A percentile compares a stretch with the other conserved stretches of the same genome.
Conservation (phyloP, 768 basidiomycete species). For the Cystobasidium onofrii region DNA sequence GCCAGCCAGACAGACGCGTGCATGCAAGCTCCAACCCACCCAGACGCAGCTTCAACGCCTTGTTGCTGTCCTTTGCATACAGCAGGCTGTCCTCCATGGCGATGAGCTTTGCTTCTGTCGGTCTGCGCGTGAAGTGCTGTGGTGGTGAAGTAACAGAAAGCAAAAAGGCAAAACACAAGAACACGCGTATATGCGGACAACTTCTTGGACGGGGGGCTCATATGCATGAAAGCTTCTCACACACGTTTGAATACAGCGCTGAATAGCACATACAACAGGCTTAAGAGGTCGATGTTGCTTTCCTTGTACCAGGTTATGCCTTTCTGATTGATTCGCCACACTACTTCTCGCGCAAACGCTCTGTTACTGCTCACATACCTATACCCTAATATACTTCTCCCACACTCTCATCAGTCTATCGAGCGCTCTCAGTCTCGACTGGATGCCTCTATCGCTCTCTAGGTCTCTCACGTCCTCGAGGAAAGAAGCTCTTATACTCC, state of each 20-base stretch:
- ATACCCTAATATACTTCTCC: slow-evolving; percentile 7
- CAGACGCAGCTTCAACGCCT: slow-evolving; percentile 65
- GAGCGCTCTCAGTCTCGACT: neutral
- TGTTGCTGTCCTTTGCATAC: slow-evolving; percentile 59
- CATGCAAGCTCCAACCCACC: slow-evolving; percentile 50
- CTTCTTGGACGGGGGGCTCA: too few species aligned
- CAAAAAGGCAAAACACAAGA: neutral
- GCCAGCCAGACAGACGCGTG: neutral
- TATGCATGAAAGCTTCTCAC: too few species aligned
- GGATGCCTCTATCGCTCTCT: slow-evolving; percentile 1
- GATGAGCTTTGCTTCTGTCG: neutral
- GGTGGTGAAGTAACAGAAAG: neutral
- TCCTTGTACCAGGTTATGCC: too few species aligned
- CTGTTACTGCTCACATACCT: too few species aligned
- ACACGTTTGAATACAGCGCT: too few species aligned
- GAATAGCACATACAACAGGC: too few species aligned
- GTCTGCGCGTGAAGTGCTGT: neutral
- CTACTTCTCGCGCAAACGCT: neutral
- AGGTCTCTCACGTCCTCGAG: slow-evolving; percentile 69
- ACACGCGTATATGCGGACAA: neutral
- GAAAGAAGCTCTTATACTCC: slow-evolving; percentile 63
- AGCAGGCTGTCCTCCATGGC: slow-evolving; percentile 15
- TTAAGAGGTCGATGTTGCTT: too few species aligned
- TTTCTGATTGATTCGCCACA: neutral
- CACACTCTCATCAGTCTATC: slow-evolving; percentile 1